Percentiles rank a stretch among this genome's conserved stretches.
These are phyloP conservation scores for Leucaena leucocephala DNA, from an alignment of 306 rosid species.

Conservation along the genomic window DNA sequence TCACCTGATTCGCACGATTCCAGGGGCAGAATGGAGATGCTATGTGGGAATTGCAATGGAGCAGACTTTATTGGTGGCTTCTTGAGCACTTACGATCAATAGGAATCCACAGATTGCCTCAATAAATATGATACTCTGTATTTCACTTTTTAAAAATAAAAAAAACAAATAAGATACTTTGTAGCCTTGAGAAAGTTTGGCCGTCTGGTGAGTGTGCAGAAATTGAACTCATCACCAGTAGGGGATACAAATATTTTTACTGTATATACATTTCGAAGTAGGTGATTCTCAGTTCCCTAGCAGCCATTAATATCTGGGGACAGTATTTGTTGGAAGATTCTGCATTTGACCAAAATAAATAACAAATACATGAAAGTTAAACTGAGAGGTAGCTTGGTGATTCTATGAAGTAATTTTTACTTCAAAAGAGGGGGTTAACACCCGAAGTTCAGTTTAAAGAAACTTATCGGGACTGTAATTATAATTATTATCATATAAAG, in stretches of 20 bases:
- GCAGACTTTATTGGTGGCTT: constrained; percentile 61
- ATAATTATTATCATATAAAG: background rate
- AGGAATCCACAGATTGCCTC: constrained; percentile 6
- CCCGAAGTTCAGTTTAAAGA: background rate
- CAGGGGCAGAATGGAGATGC: constrained; percentile 57
- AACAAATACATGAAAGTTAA: background rate
- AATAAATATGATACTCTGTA: background rate
- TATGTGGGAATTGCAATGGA: constrained; percentile 67
- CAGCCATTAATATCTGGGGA: background rate
- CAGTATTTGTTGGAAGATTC: background rate
- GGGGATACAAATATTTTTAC: constrained; percentile 13
- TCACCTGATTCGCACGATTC: background rate
- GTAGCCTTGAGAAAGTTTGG: background rate
- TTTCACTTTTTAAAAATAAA: background rate
- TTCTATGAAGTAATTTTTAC: background rate
- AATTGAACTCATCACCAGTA: background rate
- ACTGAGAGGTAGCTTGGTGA: background rate
- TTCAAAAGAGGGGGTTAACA: background rate
- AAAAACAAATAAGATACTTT: background rate
- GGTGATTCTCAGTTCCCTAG: background rate
- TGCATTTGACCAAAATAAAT: background rate
- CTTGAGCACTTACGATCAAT: constrained; percentile 61
- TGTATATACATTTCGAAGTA: constrained; percentile 1
- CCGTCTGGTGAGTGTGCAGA: background rate
- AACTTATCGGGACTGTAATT: background rate